Evolutionary conservation across 306 rosid species (phyloP), one percentile per base, ranked within the genome.

Genomic region (Pterocarpus santalinus): DNA sequence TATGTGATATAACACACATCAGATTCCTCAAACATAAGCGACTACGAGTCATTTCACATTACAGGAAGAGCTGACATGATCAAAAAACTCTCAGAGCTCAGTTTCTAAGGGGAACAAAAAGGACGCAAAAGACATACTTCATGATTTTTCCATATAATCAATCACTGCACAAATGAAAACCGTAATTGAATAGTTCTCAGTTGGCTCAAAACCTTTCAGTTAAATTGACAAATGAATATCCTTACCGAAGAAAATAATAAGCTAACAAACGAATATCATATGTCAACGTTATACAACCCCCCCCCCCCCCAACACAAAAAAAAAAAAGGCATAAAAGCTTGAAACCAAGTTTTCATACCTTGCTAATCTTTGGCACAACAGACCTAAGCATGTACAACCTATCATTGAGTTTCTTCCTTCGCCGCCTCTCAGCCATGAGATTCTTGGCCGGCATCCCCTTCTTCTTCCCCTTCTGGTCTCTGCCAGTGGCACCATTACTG

Each of bases 351-450:
- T 43, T 9, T 5, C 58, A 58, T 80, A 93, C 97, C 92, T 91
- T 93, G 90, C 97, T 93, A 69, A 93, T 93, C 77, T 90, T 91
- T 1, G 97, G 97, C 73, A 93, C 97, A 72, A 93, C 91, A 33
- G 97, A 93, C 88, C 97, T 86, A 41, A 93, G 90, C 97, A 90
- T 91, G 85, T 93, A 91, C 65, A 92, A 86, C 80, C 94, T 84
- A 83, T 92, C 97, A 80, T 90, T 90, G 30, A 92, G 94, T 81
- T 93, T 93, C 97, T 93, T 91, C 85, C 97, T 83, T 11, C 94
- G 91, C 62, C 97, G 91, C 84, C 97, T 87, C 87, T 93, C 97
- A 2, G 96, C 97, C 96, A 91, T 83, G 53, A 93, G 86, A 82
- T 93, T 93, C 88, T 91, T 91, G 1, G 97, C 94, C 28, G 97